Evolutionary conservation across 78 protist species (phyloP).

Genomic region (Tieghemostelium lacteum): DNA sequence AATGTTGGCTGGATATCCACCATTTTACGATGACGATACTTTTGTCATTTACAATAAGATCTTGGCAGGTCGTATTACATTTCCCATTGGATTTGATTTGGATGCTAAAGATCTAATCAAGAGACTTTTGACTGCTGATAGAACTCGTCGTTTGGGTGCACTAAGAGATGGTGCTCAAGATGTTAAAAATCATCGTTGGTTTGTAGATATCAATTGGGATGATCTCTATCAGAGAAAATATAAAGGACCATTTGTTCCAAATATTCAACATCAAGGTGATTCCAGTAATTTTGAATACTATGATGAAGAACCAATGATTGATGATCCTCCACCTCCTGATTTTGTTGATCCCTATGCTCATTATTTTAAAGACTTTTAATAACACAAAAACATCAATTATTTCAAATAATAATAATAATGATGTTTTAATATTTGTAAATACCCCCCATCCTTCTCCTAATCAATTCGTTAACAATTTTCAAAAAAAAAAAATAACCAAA

Average conservation of each 20-base stretch:
- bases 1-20: constrained; percentile 86
- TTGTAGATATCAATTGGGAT: constrained; percentile 90
- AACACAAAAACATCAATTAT: not conserved
- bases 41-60: constrained; percentile 94
- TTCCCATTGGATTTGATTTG: constrained; percentile 91
- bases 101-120: constrained; percentile 91
- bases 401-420: too few relatives aligned
- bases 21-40: constrained; percentile 95
- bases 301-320: constrained; percentile 83
- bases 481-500: too few relatives aligned
- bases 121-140: constrained; percentile 89
- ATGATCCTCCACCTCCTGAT: constrained; percentile 37
- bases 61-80: constrained; percentile 86
- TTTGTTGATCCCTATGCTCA: constrained; percentile 62
- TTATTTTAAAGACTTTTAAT: constrained; percentile 54
- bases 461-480: too few relatives aligned
- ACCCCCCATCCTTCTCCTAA: not conserved
- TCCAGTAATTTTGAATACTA: constrained; percentile 90
- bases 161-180: constrained; percentile 92
- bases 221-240: constrained; percentile 45
- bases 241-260: constrained; percentile 84
- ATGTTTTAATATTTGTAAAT: too few relatives aligned
- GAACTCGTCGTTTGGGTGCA: constrained; percentile 94
- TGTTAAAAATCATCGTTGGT: constrained; percentile 95
- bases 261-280: constrained; percentile 75